phyloP scores from a whole-genome alignment of 225 moss, liverwort and hornwort species.

The Ulota crispa region DNA sequence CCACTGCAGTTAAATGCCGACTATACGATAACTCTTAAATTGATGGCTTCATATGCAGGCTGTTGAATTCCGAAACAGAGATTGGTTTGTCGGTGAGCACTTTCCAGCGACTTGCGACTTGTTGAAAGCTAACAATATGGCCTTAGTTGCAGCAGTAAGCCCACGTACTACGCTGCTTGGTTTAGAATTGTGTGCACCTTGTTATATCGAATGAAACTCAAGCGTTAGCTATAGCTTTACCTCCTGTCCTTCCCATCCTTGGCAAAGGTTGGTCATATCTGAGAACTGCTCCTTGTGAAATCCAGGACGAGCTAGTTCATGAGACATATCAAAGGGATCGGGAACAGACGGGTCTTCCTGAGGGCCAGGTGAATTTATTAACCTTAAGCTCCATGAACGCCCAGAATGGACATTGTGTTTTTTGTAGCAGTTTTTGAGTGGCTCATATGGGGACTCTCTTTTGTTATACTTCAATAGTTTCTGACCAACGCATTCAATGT shows the following conservation, averaged over 20 bases:
- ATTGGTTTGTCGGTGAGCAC: slow-evolving; percentile 71
- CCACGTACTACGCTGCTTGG: slow-evolving; percentile 7
- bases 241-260: background rate
- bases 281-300: slow-evolving; percentile 18
- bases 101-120: slow-evolving; percentile 46
- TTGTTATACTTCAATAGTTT: background rate
- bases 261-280: background rate
- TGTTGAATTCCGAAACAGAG: slow-evolving; percentile 82
- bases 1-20: background rate
- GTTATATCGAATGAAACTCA: background rate
- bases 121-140: slow-evolving; percentile 62
- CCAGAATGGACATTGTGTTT: background rate
- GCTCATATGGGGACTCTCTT: background rate
- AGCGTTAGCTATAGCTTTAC: background rate
- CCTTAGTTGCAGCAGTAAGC: slow-evolving; percentile 80
- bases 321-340: slow-evolving; percentile 81
- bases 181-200: background rate
- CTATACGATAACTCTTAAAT: background rate
- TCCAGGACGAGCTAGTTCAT: slow-evolving; percentile 79
- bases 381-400: background rate
- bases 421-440: background rate
- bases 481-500: background rate
- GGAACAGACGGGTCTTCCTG: slow-evolving; percentile 67
- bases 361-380: slow-evolving; percentile 59
- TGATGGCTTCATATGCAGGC: slow-evolving; percentile 45